Conservation (phyloP, 768 basidiomycete genomes). For the Tylopilus felleus region DNA sequence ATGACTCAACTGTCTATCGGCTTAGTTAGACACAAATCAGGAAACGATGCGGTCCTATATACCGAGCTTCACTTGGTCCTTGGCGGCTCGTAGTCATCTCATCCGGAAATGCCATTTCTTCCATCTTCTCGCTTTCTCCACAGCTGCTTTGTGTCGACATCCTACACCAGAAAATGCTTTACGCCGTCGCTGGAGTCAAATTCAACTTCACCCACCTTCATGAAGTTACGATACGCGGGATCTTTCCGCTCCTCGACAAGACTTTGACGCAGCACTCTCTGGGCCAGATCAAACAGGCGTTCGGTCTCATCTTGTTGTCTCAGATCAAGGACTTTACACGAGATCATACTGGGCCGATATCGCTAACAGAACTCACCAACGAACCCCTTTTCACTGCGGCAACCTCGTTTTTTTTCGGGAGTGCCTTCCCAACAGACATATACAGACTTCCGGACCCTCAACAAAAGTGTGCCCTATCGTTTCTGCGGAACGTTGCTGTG, state of each 20-base stretch:
- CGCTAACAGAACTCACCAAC: conserved; percentile 14
- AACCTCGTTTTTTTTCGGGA: conserved; percentile 19
- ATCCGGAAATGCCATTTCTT: conserved; percentile 8
- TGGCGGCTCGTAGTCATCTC: conserved; percentile 14
- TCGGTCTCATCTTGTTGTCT: conserved; percentile 10
- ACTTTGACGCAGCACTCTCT: conserved; percentile 10
- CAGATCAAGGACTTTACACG: conserved; percentile 5
- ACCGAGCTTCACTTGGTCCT: conserved; percentile 15
- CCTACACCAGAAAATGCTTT: conserved; percentile 5
- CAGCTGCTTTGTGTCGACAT: conserved; percentile 6
- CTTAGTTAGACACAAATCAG: conserved; percentile 5
- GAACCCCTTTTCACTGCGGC: conserved; percentile 15
- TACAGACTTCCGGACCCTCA: background rate
- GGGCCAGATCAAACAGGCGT: conserved; percentile 3
- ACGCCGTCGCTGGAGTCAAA: conserved; percentile 7
- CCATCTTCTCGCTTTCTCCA: background rate
- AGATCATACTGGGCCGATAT: background rate
- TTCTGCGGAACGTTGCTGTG: no score
- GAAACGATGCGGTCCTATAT: conserved; percentile 11
- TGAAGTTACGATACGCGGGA: conserved; percentile 8
- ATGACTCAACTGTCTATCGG: no score
- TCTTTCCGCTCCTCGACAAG: conserved; percentile 22
- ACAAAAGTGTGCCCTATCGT: no score
- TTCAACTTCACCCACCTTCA: conserved; percentile 5
- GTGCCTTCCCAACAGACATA: conserved; percentile 11